Base-by-base conservation (phyloP, 2,329 filamentous ascomycete species). In the Trichoderma oligosporum region DNA sequence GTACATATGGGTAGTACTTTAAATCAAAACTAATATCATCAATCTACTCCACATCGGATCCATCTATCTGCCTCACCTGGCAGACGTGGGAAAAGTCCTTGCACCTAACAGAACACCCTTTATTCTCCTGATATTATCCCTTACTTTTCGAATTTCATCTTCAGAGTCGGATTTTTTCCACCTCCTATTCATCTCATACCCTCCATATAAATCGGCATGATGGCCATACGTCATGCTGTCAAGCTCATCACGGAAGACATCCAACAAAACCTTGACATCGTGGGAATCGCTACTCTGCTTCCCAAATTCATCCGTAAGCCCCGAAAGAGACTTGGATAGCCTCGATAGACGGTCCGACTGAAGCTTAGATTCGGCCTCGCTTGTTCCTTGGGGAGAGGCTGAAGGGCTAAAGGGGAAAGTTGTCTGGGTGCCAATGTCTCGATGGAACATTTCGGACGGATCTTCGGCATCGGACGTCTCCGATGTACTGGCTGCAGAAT, bases 341-440 rank as follows among this genome's bases (percentile, higher is more conserved):
- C 69, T 66, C 1, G 68, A 61, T 5, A 85, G 68, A 12, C 72
- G 73, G 12, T 71, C 68, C 7, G 72, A 69, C 49, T 83, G 78
- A 31, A 63, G 64, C 61, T 73, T 72, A 12, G 69, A 41, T 54
- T 67, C 39, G 47, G 70, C 61, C 65, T 73, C 65, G 2, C 29
- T 39, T 18, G 45, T 35, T 2, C 57, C 53, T 25, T 56, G 55
- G 6, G 56, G 49, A 47, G 57, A 31, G 11, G 52, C 45, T 18
- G 62, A 53, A 7, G 64, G 59, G 12, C 60, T 59, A 1, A 62
- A 51, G 51, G 68, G 64, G 44, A 66, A 65, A 20, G 83, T 85
- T 0, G 89, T 94, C 71, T 94, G 89, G 1, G 89, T 88, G 61
- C 88, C 88, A 59, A 90, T 81, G 67, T 94, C 89, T 44, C 88